Conservation (phyloP, 805 yeast species). For the Myxozyma monticola region DNA sequence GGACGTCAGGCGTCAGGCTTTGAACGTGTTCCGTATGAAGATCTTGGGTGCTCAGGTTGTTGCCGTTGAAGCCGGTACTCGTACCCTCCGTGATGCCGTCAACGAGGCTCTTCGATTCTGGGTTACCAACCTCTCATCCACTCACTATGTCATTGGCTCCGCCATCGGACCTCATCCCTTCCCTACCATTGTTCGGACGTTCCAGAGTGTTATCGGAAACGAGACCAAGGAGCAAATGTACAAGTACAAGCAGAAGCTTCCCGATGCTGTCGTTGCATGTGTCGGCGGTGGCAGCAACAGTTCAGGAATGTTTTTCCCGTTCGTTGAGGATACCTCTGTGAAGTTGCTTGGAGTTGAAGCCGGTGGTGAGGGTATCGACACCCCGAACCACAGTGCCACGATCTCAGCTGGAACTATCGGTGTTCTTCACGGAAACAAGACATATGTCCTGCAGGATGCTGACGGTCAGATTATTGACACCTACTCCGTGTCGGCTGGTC, state of each 20-base stretch:
- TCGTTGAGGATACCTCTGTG: constrained; percentile 77
- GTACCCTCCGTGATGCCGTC: constrained; percentile 96
- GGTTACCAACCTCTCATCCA: constrained; percentile 82
- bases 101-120: constrained; percentile 95
- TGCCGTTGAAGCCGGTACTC: constrained; percentile 91
- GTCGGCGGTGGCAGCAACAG: constrained; percentile 99
- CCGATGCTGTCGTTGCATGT: constrained; percentile 95
- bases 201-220: constrained; percentile 94
- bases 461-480: constrained; percentile 99
- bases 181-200: constrained; percentile 96
- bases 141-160: constrained; percentile 96
- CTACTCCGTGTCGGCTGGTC: constrained; percentile 96
- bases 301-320: constrained; percentile 93
- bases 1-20: constrained; percentile 97
- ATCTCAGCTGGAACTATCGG: constrained; percentile 94
- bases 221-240: constrained; percentile 92
- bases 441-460: constrained; percentile 82
- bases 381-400: constrained; percentile 90
- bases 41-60: constrained; percentile 94
- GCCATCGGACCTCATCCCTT: constrained; percentile 99
- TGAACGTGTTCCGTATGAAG: constrained; percentile 96
- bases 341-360: constrained; percentile 94
- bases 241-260: constrained; percentile 78
- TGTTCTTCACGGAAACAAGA: constrained; percentile 96
- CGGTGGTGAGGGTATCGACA: constrained; percentile 95